These are phyloP conservation scores for Rubroshorea leprosula DNA, from an alignment of 345 rosid species.

Conservation along the genomic window DNA sequence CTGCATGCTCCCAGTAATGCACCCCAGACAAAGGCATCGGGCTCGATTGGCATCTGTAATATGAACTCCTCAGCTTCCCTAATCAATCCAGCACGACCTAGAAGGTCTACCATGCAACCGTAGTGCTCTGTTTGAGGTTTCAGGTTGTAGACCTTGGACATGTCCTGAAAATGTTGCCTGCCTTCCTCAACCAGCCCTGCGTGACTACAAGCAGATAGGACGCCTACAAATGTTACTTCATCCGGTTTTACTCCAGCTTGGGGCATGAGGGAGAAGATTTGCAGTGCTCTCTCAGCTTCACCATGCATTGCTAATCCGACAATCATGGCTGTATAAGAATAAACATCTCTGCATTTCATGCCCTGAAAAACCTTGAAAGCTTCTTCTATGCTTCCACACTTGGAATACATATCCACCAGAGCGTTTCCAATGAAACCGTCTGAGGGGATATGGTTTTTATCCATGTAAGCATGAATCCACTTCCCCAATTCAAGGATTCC, in stretches of 20 bases:
- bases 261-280: slow-evolving; percentile 41
- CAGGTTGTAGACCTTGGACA: slow-evolving; percentile 36
- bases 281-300: slow-evolving; percentile 29
- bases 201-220: slow-evolving; percentile 50
- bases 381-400: slow-evolving; percentile 42
- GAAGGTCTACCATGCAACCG: slow-evolving; percentile 55
- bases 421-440: slow-evolving; percentile 48
- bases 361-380: slow-evolving; percentile 32
- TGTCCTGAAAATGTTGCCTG: slow-evolving; percentile 35
- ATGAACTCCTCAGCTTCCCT: slow-evolving; percentile 35
- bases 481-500: slow-evolving; percentile 43
- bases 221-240: slow-evolving; percentile 48
- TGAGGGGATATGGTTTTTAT: slow-evolving; percentile 27
- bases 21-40: slow-evolving; percentile 50
- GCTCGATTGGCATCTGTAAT: slow-evolving; percentile 38
- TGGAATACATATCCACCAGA: slow-evolving; percentile 53
- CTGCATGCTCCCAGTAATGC: slow-evolving; percentile 50
- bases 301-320: slow-evolving; percentile 51
- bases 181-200: slow-evolving; percentile 49
- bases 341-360: slow-evolving; percentile 38
- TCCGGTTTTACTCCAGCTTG: slow-evolving; percentile 31
- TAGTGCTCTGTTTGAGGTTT: slow-evolving; percentile 51
- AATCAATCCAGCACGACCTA: slow-evolving; percentile 47
- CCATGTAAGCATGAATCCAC: slow-evolving; percentile 44
- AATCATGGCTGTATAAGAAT: slow-evolving; percentile 49